Evolutionary conservation across 2,329 filamentous ascomycete genomes (phyloP).

Genomic region (Fusarium sp.): DNA sequence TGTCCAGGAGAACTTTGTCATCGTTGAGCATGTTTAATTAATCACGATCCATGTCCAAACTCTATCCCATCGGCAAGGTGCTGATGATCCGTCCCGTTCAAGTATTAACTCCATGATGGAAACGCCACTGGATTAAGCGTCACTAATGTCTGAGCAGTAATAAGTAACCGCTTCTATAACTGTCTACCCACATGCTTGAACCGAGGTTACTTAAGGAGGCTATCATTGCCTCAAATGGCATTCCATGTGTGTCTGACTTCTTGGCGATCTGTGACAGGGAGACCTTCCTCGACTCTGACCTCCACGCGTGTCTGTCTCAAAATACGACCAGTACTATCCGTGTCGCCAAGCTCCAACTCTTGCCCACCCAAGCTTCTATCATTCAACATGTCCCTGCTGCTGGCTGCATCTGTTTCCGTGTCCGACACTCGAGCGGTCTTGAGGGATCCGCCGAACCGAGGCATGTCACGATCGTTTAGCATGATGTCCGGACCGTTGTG

Average conservation of each 20-base stretch:
- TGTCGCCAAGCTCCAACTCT: background rate
- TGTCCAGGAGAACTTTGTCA: background rate
- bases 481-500: background rate
- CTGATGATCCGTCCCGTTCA: background rate
- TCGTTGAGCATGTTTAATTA: background rate
- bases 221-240: background rate
- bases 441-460: background rate
- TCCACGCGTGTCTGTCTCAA: background rate
- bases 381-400: background rate
- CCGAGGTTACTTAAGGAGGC: too few relatives aligned
- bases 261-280: background rate
- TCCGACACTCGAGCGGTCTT: background rate
- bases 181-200: background rate
- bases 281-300: background rate
- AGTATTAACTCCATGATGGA: background rate
- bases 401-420: background rate
- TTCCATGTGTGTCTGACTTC: background rate
- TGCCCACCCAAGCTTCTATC: background rate
- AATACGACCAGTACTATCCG: background rate
- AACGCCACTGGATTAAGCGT: background rate
- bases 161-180: background rate
- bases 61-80: background rate
- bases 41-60: background rate
- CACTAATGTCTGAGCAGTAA: background rate
- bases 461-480: background rate